Conservation (phyloP, 1,284 basidiomycete species). For the Naganishia liquefaciens region DNA sequence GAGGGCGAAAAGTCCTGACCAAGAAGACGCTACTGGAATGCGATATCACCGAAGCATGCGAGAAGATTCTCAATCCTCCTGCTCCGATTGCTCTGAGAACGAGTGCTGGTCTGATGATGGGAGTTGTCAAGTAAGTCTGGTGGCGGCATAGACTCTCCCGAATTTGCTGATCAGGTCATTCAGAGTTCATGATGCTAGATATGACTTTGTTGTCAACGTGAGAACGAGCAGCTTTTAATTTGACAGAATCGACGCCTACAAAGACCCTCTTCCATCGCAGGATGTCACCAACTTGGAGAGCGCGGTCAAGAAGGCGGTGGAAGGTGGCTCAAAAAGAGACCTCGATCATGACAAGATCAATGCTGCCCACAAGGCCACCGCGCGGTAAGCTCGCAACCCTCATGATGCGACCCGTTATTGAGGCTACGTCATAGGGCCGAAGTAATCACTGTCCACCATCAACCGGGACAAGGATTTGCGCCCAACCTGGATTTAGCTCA, state of each 20-base stretch:
- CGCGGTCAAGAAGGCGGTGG: conserved; percentile 11
- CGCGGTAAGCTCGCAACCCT: conserved; percentile 8
- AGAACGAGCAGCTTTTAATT: conserved; percentile 5
- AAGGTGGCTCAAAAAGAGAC: not conserved
- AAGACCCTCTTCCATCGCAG: not conserved
- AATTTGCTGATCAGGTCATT: too few species aligned
- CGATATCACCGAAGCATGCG: conserved; percentile 28
- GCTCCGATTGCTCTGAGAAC: conserved; percentile 30
- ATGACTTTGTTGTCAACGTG: conserved; percentile 29
- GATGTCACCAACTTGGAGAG: conserved; percentile 17
- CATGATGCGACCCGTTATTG: too few species aligned
- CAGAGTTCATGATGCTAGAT: conserved; percentile 31
- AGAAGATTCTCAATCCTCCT: conserved; percentile 27
- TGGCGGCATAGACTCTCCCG: not conserved
- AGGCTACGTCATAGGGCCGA: too few species aligned
- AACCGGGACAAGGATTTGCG: conserved; percentile 25
- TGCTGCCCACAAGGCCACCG: conserved; percentile 17
- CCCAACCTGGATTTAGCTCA: conserved; percentile 20
- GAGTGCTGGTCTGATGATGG: conserved; percentile 33
- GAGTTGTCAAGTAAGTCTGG: conserved; percentile 31
- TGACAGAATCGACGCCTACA: not conserved
- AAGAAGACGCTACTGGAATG: conserved; percentile 28
- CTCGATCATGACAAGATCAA: conserved; percentile 4
- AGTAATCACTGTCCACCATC: conserved; percentile 21
- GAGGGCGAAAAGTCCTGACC: conserved; percentile 8